Percentiles rank a stretch among this genome's conserved stretches.
phyloP scores from a whole-genome alignment of 2,329 filamentous ascomycete species.

The Canariomyces notabilis region DNA sequence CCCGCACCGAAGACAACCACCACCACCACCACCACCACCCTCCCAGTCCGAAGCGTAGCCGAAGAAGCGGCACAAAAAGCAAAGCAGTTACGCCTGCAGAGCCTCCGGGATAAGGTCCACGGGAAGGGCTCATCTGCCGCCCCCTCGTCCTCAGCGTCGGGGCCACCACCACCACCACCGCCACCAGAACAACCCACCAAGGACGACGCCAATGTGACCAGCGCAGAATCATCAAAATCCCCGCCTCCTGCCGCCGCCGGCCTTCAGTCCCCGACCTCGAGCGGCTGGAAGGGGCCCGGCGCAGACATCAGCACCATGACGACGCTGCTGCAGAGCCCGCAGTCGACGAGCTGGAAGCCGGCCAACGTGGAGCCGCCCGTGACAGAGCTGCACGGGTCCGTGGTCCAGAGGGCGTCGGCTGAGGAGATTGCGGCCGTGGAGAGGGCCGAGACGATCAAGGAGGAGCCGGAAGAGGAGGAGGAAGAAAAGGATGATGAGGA shows the following conservation, averaged over 20 bases:
- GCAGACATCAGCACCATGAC: conserved; percentile 26
- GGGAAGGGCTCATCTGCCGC: conserved; percentile 34
- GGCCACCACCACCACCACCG: not conserved
- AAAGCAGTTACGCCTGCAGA: conserved; percentile 53
- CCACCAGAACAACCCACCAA: not conserved
- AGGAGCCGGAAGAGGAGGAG: conserved; percentile 35
- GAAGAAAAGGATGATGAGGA: conserved; percentile 31
- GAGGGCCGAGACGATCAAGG: conserved; percentile 36
- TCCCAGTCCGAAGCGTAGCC: conserved; percentile 51
- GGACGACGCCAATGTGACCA: not conserved
- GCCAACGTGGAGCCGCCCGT: conserved; percentile 30
- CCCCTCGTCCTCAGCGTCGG: no score
- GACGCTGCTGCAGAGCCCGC: conserved; percentile 36
- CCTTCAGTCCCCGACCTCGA: conserved; percentile 43
- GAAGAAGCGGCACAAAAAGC: conserved; percentile 63
- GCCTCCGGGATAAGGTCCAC: conserved; percentile 50
- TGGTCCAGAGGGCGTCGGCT: conserved; percentile 30
- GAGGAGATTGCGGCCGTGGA: conserved; percentile 39
- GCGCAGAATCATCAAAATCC: no score
- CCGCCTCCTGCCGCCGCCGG: no score
- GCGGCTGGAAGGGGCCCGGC: conserved; percentile 36
- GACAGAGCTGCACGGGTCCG: conserved; percentile 32
- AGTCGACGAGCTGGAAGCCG: conserved; percentile 36
- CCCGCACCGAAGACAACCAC: conserved; percentile 21
- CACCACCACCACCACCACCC: conserved; percentile 27